Base-by-base conservation (phyloP, 2,329 filamentous ascomycete genomes). In the Colletotrichum siamense region DNA sequence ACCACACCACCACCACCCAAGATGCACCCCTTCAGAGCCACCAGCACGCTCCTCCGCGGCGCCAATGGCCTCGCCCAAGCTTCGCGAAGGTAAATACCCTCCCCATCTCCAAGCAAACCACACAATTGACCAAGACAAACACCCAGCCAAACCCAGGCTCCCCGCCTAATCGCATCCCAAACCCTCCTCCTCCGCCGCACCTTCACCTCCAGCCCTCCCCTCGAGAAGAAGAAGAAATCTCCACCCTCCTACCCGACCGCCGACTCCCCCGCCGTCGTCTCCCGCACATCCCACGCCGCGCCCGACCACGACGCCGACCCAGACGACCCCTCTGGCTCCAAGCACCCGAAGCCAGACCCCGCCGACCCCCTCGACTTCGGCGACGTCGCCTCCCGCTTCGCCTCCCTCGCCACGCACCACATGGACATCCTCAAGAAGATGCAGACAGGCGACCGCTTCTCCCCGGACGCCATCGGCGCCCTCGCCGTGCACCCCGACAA, bases 361-460 rank as follows among this genome's bases (percentile, higher is more conserved):
- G 82, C 85, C 28, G 85, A 90, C 49, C 88, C 88, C 15, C 86
- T 89, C 81, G 84, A 91, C 84, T 86, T 91, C 79, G 84, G 85
- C 70, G 85, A 89, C 82, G 84, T 91, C 26, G 80, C 81, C n/a
- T 84, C 85, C n/a, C 87, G 87, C 28, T 86, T 87, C 75, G 77
- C 79, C 24, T 83, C 84, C 75, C 82, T 86, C 55, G 86, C 87
- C 71, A 81, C 83, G 69, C 86, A 87, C 82, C 89, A 86, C 83
- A 80, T 80, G 34, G 82, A 83, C 52, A 73, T 79, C 59, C 83
- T 88, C 74, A 83, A 87, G 76, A 85, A 87, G 79, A 82, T 90
- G 57, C 84, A 85, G 32, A 78, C 82, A 39, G 89, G 88, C 78
- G 88, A 88, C 32, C 87, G 88, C 75, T 91, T 91, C 87, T 89